Conservation (phyloP, 108 stramenopile species). For the Hondaea fermentalgiana region DNA sequence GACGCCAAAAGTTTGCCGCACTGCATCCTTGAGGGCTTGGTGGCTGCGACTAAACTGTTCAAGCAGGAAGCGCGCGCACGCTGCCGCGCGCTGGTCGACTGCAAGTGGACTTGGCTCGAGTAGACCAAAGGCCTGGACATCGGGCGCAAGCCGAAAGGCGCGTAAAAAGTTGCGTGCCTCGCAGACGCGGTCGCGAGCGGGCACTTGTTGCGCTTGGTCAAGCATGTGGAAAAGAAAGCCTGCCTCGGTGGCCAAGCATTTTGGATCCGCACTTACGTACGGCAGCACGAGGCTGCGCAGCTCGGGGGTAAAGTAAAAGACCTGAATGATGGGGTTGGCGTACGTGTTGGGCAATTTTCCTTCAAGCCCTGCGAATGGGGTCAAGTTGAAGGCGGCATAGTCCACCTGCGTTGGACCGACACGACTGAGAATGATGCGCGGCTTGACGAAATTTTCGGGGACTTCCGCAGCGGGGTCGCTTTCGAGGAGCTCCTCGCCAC, state of each 20-base stretch:
- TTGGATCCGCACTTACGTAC: background rate
- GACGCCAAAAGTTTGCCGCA: background rate
- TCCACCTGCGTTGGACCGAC: background rate
- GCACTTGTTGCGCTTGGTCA: background rate
- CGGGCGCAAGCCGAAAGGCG: background rate
- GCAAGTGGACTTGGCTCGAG: background rate
- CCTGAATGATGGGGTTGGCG: background rate
- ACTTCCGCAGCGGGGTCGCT: background rate
- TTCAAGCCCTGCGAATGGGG: background rate
- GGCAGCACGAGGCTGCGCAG: background rate
- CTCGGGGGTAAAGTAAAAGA: background rate
- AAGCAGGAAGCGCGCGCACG: background rate
- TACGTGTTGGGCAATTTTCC: background rate
- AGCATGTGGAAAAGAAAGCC: background rate
- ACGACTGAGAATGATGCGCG: background rate
- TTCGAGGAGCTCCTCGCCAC: too few species aligned
- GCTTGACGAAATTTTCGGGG: background rate
- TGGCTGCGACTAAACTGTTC: constrained; percentile 13
- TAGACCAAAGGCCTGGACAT: background rate
- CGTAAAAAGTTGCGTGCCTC: background rate
- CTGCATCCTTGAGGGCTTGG: background rate
- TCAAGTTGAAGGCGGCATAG: background rate
- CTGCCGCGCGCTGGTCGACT: background rate
- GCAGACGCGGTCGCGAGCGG: background rate
- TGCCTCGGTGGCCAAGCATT: background rate